Base-by-base conservation (phyloP, 2,329 filamentous ascomycete genomes). In the Microcyclospora pomicola region DNA sequence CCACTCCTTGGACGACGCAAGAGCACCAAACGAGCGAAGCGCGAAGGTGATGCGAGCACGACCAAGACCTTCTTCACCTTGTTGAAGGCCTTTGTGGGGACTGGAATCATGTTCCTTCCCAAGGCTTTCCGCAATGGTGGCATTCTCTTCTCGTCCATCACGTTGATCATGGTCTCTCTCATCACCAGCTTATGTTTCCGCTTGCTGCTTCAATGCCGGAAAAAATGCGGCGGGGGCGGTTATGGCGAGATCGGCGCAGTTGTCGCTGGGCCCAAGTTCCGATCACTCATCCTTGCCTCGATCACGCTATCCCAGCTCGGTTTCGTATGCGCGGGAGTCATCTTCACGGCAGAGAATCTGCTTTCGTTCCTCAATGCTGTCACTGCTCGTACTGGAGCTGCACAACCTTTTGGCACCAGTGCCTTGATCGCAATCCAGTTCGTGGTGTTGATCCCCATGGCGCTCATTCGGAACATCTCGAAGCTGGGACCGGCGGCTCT, bases 71-170 rank as follows among this genome's bases (percentile, higher is more conserved):
- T 86, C 59, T 84, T 85, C 56, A 86, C 80, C 0, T 65, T 85
- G 9, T 64, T 86, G 36, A 86, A 86, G 57, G 80, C 81, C 1
- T 86, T 86, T 50, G 72, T 86, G 37, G 81, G 81, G 34, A 86
- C 81, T 0, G 81, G 81, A 43, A 85, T 86, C 56, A 83, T 86
- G 75, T 86, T 86, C 52, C 58, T 86, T 33, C 81, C 81, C 34
- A 85, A 83, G 53, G 81, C 81, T 0, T 86, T 85, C 60, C 74
- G 75, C 51, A 86, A 86, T 46, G 81, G 81, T 28, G 81, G 81
- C 15, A 77, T 86, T 36, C 63, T 84, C 9, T 86, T 86, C 54
- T 84, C 80, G 0, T 77, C 75, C 0, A 59, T 83, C 35, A 77
- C 77, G 0, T 69, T 86, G 46, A 59, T 85, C 33, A 60, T 65